Base-by-base conservation (phyloP, 192 early-diverging fungal species). In the Mortierella hygrophila region DNA sequence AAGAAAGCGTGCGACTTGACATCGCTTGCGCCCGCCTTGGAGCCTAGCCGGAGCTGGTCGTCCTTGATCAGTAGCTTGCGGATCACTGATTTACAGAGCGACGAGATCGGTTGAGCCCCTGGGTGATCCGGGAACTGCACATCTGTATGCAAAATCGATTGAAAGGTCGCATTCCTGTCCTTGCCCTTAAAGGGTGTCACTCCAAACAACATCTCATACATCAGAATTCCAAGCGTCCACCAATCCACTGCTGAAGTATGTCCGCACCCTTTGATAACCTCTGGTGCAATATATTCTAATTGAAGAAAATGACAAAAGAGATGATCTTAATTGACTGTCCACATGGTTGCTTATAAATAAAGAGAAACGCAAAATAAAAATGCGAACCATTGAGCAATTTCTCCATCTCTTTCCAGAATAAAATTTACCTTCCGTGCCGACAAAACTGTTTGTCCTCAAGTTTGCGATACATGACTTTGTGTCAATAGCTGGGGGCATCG, bases 141-240 rank as follows among this genome's bases (percentile, higher is more conserved):
- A 32, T 97, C 97, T n/a, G 93, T 94, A 80, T 96, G 92, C 75
- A 99, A 83, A 55, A 99, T 95, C 85, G 97, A 97, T 74, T 92
- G 86, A 90, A 99, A 99, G 4, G 99, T 99, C 0, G 91, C 92
- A 84, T 98, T 98, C 46, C 99, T 91, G 88, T 96, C 94, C 49
- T 88, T 87, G 72, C 98, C 98, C 89, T 98, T 98, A 93, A 99
- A 99, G 32, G 99, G 99, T 26, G 98, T 99, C 46, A 92, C 95
- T 37, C 97, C 97, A 90, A 93, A 99, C 89, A 99, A 92, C 99
- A 99, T 99, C 88, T 99, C 99, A 82, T 97, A 99, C 47, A 99
- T 96, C 68, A 99, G 89, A 35, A 99, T 97, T 29, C 99, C 99
- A n/a, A 99, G 85, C 6, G 98, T 99, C 99, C 99, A 99, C 97